These are phyloP conservation scores for Rhizopus delemar DNA, from an alignment of 371 early-diverging fungal species.

Conservation along the genomic window DNA sequence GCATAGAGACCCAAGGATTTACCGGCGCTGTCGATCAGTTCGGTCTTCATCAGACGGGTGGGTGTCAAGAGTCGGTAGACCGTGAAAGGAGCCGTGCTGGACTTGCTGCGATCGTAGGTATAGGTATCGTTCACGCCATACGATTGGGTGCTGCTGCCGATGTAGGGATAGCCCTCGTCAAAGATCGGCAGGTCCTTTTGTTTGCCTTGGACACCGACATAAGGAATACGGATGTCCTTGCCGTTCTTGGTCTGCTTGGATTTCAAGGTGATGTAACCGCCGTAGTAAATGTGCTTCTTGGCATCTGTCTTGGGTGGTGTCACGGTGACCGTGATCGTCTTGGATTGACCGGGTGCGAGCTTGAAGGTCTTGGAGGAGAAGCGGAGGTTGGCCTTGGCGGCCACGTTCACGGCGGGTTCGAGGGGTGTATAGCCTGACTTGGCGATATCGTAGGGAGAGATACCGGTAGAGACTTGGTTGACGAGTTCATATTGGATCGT, in stretches of 20 bases:
- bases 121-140: slow-evolving; percentile 26
- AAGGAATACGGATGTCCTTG: slow-evolving; percentile 49
- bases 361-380: slow-evolving; percentile 40
- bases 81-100: slow-evolving; percentile 14
- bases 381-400: slow-evolving; percentile 33
- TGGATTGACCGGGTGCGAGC: slow-evolving; percentile 46
- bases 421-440: slow-evolving; percentile 31
- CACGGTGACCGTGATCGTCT: slow-evolving; percentile 45
- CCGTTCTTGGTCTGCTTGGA: slow-evolving; percentile 13
- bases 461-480: slow-evolving; percentile 41
- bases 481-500: slow-evolving; percentile 51
- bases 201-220: slow-evolving; percentile 57
- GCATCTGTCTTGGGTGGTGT: slow-evolving; percentile 45
- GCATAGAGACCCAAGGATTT: slow-evolving; percentile 23
- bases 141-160: slow-evolving; percentile 12
- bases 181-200: slow-evolving; percentile 38
- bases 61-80: slow-evolving; percentile 37
- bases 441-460: slow-evolving; percentile 40
- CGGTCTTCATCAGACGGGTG: slow-evolving; percentile 28
- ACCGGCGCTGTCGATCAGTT: slow-evolving; percentile 22
- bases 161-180: slow-evolving; percentile 20
- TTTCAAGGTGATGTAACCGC: slow-evolving; percentile 36
- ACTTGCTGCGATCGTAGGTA: slow-evolving; percentile 24
- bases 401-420: slow-evolving; percentile 23
- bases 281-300: slow-evolving; percentile 38